Conservation (phyloP, 495 filamentous ascomycete species). For the Aspergillus nanangensis region DNA sequence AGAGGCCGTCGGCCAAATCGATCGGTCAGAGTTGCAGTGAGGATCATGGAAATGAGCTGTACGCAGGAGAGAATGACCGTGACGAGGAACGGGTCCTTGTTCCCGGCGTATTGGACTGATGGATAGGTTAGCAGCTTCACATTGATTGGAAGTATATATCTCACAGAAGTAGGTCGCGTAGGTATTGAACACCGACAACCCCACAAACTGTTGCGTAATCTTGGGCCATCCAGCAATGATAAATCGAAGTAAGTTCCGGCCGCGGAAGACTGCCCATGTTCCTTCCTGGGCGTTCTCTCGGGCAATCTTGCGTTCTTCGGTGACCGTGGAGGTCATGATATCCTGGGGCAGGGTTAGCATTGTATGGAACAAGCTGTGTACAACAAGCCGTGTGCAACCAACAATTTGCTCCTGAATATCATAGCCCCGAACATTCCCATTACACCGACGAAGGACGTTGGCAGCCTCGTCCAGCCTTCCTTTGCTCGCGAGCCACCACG, state of each 20-base stretch:
- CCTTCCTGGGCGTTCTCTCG: conserved; percentile 24
- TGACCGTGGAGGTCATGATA: conserved; percentile 27
- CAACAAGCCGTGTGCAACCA: background rate
- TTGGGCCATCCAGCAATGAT: conserved; percentile 39
- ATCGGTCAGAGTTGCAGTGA: conserved; percentile 28
- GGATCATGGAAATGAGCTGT: conserved; percentile 33
- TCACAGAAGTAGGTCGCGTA: conserved; percentile 39
- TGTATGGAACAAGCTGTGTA: background rate
- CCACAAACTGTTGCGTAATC: conserved; percentile 39
- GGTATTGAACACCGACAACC: conserved; percentile 36
- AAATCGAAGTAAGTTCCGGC: conserved; percentile 34
- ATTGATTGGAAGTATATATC: too few relatives aligned
- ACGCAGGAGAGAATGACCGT: conserved; percentile 39
- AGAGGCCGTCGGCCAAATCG: conserved; percentile 33
- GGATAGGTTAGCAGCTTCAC: too few relatives aligned
- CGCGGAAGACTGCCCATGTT: conserved; percentile 29
- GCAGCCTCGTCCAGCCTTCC: conserved; percentile 29
- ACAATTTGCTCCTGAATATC: conserved; percentile 32
- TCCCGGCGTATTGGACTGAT: conserved; percentile 36
- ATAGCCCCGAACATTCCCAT: conserved; percentile 25
- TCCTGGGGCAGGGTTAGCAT: conserved; percentile 10
- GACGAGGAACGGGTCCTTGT: conserved; percentile 35
- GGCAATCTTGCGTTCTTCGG: conserved; percentile 25
- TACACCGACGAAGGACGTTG: conserved; percentile 19
- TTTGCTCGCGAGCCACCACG: conserved; percentile 35